phyloP scores from a whole-genome alignment of 1,284 basidiomycete species.

The Mycena sp. region DNA sequence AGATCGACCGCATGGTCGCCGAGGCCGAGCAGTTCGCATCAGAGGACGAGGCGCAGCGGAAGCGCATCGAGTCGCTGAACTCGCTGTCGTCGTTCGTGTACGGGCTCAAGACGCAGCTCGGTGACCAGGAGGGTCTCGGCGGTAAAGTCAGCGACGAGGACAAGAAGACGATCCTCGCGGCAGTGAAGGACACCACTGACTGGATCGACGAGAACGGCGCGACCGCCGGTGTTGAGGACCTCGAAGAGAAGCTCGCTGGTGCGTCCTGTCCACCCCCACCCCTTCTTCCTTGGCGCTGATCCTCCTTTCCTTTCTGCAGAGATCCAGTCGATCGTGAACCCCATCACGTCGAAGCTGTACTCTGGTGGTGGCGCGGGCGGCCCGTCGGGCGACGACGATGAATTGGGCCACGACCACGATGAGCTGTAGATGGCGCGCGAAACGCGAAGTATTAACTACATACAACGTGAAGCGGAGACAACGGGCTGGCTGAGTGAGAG shows the following conservation, averaged over 20 bases:
- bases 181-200: constrained; percentile 90
- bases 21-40: constrained; percentile 92
- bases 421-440: constrained; percentile 26
- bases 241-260: constrained; percentile 88
- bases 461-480: neutral
- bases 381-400: constrained; percentile 13
- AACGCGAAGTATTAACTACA: neutral
- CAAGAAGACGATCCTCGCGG: constrained; percentile 86
- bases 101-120: constrained; percentile 87
- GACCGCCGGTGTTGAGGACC: constrained; percentile 82
- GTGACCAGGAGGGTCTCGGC: constrained; percentile 89
- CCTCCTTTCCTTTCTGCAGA: constrained; percentile 3
- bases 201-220: constrained; percentile 66
- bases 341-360: constrained; percentile 55
- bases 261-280: constrained; percentile 29
- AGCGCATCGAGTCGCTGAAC: constrained; percentile 90
- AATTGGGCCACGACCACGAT: constrained; percentile 27
- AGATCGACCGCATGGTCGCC: constrained; percentile 91
- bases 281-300: constrained; percentile 13
- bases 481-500: neutral
- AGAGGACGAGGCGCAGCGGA: constrained; percentile 88
- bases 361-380: constrained; percentile 5
- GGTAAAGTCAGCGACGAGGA: constrained; percentile 89
- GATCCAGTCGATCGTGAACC: constrained; percentile 64
- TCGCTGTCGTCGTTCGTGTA: constrained; percentile 81